Evolutionary conservation across 1,284 basidiomycete genomes (phyloP).

Genomic region (Ustilago loliicola): DNA sequence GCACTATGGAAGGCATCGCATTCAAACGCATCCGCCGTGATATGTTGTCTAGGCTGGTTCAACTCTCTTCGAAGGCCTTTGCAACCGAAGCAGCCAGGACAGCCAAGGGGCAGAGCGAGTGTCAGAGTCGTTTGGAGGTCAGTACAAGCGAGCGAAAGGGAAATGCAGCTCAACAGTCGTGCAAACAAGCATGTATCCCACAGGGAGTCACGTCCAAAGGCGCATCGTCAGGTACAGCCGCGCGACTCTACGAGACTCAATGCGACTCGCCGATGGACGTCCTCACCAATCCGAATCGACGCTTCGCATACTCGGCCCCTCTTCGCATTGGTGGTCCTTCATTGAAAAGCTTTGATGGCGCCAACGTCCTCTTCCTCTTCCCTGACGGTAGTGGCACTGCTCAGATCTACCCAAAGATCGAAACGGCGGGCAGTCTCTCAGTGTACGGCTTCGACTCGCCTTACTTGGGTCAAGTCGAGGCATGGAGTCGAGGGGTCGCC

Average conservation of each 20-base stretch:
- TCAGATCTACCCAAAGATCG: constrained; percentile 21
- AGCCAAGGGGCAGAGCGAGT: constrained; percentile 7
- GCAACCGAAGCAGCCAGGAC: constrained; percentile 37
- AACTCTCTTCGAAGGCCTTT: constrained; percentile 42
- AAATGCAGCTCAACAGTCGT: neutral
- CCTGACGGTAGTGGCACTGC: constrained; percentile 50
- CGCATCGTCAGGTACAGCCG: neutral
- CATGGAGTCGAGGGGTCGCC: constrained; percentile 47
- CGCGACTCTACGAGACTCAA: neutral
- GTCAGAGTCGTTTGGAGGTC: neutral
- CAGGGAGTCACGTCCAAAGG: neutral
- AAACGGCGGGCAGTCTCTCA: constrained; percentile 11
- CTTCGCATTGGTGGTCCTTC: constrained; percentile 34
- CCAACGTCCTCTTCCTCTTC: constrained; percentile 36
- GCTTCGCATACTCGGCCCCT: constrained; percentile 20
- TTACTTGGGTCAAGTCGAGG: constrained; percentile 29
- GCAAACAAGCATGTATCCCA: neutral
- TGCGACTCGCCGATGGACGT: constrained; percentile 35
- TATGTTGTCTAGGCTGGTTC: constrained; percentile 41
- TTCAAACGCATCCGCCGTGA: constrained; percentile 50
- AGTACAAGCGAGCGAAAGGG: neutral
- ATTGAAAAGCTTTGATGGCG: constrained; percentile 18
- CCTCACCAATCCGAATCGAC: constrained; percentile 27
- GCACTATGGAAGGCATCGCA: constrained; percentile 43
- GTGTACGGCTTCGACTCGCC: constrained; percentile 52